These are phyloP conservation scores for Solanum microdontum DNA, from an alignment of 257 asterid species.

Conservation along the genomic window DNA sequence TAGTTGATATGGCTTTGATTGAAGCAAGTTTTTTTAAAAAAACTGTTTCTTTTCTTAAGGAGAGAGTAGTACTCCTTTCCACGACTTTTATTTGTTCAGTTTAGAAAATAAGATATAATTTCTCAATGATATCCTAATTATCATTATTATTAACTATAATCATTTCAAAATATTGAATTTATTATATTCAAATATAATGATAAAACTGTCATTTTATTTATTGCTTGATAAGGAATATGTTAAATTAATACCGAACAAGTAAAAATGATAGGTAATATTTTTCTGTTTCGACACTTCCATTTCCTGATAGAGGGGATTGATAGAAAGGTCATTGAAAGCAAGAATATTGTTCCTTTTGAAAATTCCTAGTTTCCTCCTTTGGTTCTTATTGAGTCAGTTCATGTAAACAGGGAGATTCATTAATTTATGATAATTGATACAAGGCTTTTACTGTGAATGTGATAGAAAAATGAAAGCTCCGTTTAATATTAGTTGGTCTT, in stretches of 20 bases:
- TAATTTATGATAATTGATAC: not conserved
- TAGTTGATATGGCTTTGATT: not conserved
- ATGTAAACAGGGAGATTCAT: not conserved
- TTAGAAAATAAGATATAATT: not conserved
- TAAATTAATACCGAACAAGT: not conserved
- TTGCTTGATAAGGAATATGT: fast-evolving
- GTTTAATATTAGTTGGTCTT: not conserved
- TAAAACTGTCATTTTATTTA: not conserved
- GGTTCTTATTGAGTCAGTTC: not conserved
- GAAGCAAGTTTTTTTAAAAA: not conserved
- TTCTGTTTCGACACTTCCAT: not conserved
- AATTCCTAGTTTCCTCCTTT: not conserved
- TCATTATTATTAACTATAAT: not conserved
- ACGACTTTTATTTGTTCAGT: not conserved
- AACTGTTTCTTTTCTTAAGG: not conserved
- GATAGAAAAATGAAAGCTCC: not conserved
- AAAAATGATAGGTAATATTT: not conserved
- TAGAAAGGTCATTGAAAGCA: not conserved
- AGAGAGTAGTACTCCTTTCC: not conserved
- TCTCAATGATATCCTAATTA: not conserved
- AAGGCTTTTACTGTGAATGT: not conserved
- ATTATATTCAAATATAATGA: not conserved
- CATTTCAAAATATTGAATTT: not conserved
- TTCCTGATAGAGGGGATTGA: not conserved
- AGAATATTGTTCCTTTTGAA: not conserved